Percentiles rank a stretch among this genome's conserved stretches.
These are phyloP conservation scores for Thymus quinquecostatus DNA, from an alignment of 257 asterid species.

Conservation along the genomic window DNA sequence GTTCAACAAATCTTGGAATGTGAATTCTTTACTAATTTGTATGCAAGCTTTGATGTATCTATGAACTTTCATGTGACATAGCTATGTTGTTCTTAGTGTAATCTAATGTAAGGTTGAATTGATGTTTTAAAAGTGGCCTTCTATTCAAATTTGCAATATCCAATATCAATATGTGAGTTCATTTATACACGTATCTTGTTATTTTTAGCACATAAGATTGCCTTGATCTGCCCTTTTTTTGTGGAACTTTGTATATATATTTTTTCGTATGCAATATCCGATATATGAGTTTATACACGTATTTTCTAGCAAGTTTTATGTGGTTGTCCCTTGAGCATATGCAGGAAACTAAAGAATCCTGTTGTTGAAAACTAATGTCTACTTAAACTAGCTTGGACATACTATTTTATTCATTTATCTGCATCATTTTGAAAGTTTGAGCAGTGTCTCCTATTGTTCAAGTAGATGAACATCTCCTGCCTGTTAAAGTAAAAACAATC, in stretches of 20 bases:
- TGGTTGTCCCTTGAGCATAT: background rate
- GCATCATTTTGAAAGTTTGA: constrained; percentile 5
- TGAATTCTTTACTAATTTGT: constrained; percentile 2
- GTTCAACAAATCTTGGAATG: background rate
- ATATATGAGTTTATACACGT: too few relatives aligned
- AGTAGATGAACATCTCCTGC: background rate
- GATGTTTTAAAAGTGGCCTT: too few relatives aligned
- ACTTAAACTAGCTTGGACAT: background rate
- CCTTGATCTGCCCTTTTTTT: background rate
- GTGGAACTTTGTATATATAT: background rate
- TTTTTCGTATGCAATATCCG: background rate
- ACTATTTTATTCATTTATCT: background rate
- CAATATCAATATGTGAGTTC: too few relatives aligned
- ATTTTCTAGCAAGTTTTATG: constrained; percentile 7
- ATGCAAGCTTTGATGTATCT: background rate
- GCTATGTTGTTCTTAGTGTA: too few relatives aligned
- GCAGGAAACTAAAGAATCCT: constrained; percentile 25
- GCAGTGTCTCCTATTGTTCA: background rate
- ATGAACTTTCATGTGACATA: background rate
- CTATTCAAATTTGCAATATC: too few relatives aligned
- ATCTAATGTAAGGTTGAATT: too few relatives aligned
- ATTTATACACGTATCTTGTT: too few relatives aligned
- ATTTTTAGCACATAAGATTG: constrained; percentile 4
- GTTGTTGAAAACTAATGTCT: constrained; percentile 6
- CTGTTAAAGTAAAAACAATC: background rate